Evolutionary conservation across 2,329 filamentous ascomycete species (phyloP), one percentile per base, ranked within the genome.

Genomic region (Spiromastix sp.): DNA sequence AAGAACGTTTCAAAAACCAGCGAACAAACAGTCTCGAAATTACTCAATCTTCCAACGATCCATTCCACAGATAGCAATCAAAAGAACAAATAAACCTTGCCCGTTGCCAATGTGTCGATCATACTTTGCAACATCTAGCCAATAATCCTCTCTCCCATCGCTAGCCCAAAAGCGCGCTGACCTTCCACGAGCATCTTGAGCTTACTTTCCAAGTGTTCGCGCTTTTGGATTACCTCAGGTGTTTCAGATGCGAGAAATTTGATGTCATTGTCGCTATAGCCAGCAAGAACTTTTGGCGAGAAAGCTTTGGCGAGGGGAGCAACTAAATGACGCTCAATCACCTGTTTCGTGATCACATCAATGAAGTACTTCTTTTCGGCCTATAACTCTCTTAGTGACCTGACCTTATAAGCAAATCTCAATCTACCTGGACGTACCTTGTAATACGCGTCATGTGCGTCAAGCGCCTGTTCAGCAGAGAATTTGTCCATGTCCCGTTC

Each of bases 321-420:
- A 33, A 37, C 36, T 13, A 37, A 22, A 26, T 33, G 36, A 17
- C 36, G 29, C 24, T 37, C 36, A 20, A 37, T 27, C 12, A 37
- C 30, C 22, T 37, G 36, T n/a, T 37, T 37, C 2, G 30, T 30
- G 17, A 37, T 16, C 10, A 37, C 36, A 28, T 37, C 36, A 13
- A 37, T 33, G 16, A 33, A 37, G 13, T 33, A 37, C 25, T 33
- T 37, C 16, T 13, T 21, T 18, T 37, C 36, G 6, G 30, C 19
- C 36, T 37, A 33, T 26, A 7, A 24, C n/a, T n/a, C n/a, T 24
- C 7, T 24, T 24, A 24, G 21, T 24, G 21, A 24, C n/a, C n/a
- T 24, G n/a, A 7, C n/a, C 7, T 7, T 7, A 24, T 7, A 24
- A 24, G 7, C 7, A 24, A 24, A 24, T 24, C n/a, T n/a, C 21